Percentiles rank a stretch among this genome's conserved stretches.
phyloP scores from a whole-genome alignment of 1,139 yeast genomes.

The Diutina ranongensis region DNA sequence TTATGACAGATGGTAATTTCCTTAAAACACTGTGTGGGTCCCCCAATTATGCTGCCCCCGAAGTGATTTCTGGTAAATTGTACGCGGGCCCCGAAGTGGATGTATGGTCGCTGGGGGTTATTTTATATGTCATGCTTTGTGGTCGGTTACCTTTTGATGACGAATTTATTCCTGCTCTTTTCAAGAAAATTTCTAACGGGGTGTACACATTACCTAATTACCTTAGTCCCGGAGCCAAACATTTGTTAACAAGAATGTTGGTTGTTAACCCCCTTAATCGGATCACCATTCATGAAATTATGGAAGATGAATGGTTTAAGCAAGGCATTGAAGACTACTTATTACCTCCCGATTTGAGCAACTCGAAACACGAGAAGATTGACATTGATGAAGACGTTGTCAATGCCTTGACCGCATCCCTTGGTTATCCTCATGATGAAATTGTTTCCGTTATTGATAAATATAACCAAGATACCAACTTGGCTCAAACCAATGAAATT shows the following conservation, averaged over 20 bases:
- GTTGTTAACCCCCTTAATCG: slow-evolving; percentile 95
- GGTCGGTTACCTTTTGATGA: slow-evolving; percentile 97
- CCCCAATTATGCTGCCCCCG: slow-evolving; percentile 98
- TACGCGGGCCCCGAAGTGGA: slow-evolving; percentile 99
- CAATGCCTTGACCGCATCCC: slow-evolving; percentile 65
- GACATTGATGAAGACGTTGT: slow-evolving; percentile 73
- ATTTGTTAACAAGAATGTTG: slow-evolving; percentile 79
- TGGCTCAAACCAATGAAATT: slow-evolving; percentile 51
- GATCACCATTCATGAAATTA: slow-evolving; percentile 86
- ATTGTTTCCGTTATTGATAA: slow-evolving; percentile 58
- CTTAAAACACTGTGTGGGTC: slow-evolving; percentile 94
- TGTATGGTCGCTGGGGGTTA: slow-evolving; percentile 98
- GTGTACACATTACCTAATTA: slow-evolving; percentile 89
- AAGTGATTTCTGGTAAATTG: slow-evolving; percentile 88
- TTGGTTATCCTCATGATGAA: slow-evolving; percentile 90
- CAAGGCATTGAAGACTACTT: slow-evolving; percentile 75
- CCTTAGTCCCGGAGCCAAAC: slow-evolving; percentile 79
- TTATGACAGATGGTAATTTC: slow-evolving; percentile 97
- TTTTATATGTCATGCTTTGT: slow-evolving; percentile 90
- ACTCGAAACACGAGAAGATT: slow-evolving; percentile 27
- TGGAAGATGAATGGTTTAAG: slow-evolving; percentile 95
- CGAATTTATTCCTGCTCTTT: slow-evolving; percentile 91
- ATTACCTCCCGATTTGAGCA: slow-evolving; percentile 53
- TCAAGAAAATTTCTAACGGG: slow-evolving; percentile 91
- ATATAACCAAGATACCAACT: slow-evolving; percentile 30